Evolutionary conservation across 2,329 filamentous ascomycete species (phyloP).

Genomic region (Paracorniculantispora psalliotae): DNA sequence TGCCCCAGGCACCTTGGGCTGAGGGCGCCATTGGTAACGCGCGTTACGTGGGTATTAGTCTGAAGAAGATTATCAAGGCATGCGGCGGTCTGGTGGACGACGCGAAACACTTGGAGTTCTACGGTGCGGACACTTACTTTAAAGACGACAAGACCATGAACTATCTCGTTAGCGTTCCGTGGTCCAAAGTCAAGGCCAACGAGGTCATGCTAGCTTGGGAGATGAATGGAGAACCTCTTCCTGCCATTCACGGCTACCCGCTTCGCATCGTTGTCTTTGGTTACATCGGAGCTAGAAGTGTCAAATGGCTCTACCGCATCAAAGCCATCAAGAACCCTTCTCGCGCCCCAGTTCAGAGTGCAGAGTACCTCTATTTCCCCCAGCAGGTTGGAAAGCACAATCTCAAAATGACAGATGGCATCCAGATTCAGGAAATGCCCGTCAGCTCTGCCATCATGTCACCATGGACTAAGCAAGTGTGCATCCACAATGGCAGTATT

Average conservation of each 20-base stretch:
- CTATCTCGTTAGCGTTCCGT: slow-evolving; percentile 63
- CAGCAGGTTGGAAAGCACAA: slow-evolving; percentile 67
- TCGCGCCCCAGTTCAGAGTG: slow-evolving; percentile 56
- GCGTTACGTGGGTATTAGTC: slow-evolving; percentile 55
- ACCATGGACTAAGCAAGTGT: slow-evolving; percentile 54
- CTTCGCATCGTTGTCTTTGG: slow-evolving; percentile 58
- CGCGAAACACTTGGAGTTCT: slow-evolving; percentile 61
- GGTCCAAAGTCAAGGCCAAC: slow-evolving; percentile 60
- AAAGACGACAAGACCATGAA: slow-evolving; percentile 62
- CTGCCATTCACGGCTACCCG: slow-evolving; percentile 57
- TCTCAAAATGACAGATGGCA: slow-evolving; percentile 51
- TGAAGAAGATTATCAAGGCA: slow-evolving; percentile 66
- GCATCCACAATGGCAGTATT: slow-evolving; percentile 57
- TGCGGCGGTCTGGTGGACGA: slow-evolving; percentile 55
- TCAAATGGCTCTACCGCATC: slow-evolving; percentile 60
- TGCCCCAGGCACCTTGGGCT: slow-evolving; percentile 52
- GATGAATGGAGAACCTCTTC: slow-evolving; percentile 64
- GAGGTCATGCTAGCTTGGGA: slow-evolving; percentile 66
- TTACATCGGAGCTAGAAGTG: slow-evolving; percentile 61
- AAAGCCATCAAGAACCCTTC: slow-evolving; percentile 54
- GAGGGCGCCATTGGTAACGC: slow-evolving; percentile 66
- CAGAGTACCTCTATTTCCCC: slow-evolving; percentile 65
- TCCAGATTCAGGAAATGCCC: slow-evolving; percentile 68
- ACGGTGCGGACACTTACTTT: slow-evolving; percentile 69
- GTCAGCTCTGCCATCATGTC: slow-evolving; percentile 63